Evolutionary conservation across 1,284 basidiomycete species (phyloP), one percentile per base, ranked within the genome.

Genomic region (Neolentinus lepideus): DNA sequence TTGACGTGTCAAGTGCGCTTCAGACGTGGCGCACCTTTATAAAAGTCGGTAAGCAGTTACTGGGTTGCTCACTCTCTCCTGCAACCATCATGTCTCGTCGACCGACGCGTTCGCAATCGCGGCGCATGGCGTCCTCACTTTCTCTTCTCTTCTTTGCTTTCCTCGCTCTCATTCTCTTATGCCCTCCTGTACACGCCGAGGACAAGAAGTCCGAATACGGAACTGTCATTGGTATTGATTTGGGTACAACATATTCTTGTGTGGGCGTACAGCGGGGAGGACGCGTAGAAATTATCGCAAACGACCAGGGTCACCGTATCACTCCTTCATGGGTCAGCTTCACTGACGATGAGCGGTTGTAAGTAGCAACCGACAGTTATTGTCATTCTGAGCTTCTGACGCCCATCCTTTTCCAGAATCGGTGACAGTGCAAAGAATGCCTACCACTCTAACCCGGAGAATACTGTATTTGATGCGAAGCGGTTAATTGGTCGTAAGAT

Each of bases 401-500:
- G 9, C 16, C 43, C 22, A 6, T 3, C 27, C 9, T 55, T 51
- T 11, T 55, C 9, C 55, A 88, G 86, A 68, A 82, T 92, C 59
- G 88, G 88, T 64, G 88, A 92, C 69, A 75, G 79, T 53, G 88
- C 89, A 43, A 92, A 90, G 71, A 91, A 91, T 63, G 87, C 85
- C 0, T 88, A 79, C 75, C 84, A 86, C 68, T 78, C 84, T 16
- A 96, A 96, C 76, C 94, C 95, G 24, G 74, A 85, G 70, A 98
- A 98, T 77, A 98, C 95, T 10, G 89, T 97, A 64, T 98, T 98
- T 68, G 95, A 98, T 73, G 94, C 94, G 59, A 98, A 98, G 73
- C 94, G 95, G 77, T 84, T 98, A 60, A 96, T 98, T 69, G 90
- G 92, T 64, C 91, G 92, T 67, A 91, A 90, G 69, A 81, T 85